These are phyloP conservation scores for Saccharomycodes ludwigii DNA, from an alignment of 805 yeast genomes.

Conservation along the genomic window DNA sequence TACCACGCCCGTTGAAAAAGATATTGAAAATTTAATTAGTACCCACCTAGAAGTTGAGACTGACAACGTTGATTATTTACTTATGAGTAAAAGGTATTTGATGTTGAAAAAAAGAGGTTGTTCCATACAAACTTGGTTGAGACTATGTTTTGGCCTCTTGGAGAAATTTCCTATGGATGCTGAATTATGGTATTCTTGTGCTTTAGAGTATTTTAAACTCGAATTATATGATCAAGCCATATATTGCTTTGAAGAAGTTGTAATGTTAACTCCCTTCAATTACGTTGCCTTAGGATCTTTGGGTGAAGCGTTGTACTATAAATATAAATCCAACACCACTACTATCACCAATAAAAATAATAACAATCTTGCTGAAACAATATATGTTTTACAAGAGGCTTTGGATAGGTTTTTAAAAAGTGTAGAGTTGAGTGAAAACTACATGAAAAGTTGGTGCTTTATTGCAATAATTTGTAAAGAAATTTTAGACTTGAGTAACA, in stretches of 20 bases:
- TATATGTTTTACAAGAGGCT: constrained; percentile 11
- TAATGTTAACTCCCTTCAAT: constrained; percentile 48
- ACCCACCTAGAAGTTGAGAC: constrained; percentile 41
- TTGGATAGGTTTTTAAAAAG: constrained; percentile 49
- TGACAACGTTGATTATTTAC: constrained; percentile 19
- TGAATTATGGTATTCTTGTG: constrained; percentile 69
- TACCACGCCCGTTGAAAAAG: constrained; percentile 18
- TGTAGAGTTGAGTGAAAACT: constrained; percentile 64
- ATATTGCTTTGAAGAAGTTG: constrained; percentile 55
- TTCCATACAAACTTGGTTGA: constrained; percentile 10
- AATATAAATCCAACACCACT: constrained; percentile 5
- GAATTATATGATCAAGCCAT: constrained; percentile 62
- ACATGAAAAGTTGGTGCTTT: constrained; percentile 67
- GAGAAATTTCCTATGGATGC: constrained; percentile 53
- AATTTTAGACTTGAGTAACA: constrained; percentile 12
- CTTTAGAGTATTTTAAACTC: constrained; percentile 42
- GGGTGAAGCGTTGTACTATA: constrained; percentile 16
- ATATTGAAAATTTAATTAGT: constrained; percentile 38
- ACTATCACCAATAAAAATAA: constrained; percentile 7
- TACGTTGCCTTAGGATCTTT: constrained; percentile 20
- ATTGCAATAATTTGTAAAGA: constrained; percentile 29
- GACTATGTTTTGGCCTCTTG: constrained; percentile 12
- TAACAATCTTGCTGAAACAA: constrained; percentile 3
- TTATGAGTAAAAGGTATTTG: constrained; percentile 18
- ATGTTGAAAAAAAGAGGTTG: constrained; percentile 13